These are phyloP conservation scores for Chamaecyparis obtusa DNA, from an alignment of 75 land plant genomes.

Conservation along the genomic window DNA sequence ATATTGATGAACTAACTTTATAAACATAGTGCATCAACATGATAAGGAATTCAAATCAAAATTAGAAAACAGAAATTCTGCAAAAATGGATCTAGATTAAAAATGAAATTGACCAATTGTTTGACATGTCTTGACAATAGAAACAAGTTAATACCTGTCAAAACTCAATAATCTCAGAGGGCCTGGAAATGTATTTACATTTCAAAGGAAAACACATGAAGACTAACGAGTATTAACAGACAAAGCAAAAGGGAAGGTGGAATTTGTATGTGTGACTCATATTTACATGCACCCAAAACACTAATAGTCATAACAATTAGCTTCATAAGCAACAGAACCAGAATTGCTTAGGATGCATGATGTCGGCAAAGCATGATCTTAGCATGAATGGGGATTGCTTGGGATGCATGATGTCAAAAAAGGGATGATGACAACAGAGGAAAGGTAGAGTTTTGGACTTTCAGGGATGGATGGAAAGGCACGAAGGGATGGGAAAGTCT, in stretches of 20 bases:
- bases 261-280: not conserved
- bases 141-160: not conserved
- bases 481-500: too few relatives aligned
- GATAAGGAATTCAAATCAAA: not conserved
- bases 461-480: too few relatives aligned
- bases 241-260: not conserved
- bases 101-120: not conserved
- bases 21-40: not conserved
- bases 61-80: not conserved
- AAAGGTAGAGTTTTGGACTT: too few relatives aligned
- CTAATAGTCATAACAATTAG: not conserved
- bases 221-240: not conserved
- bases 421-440: too few relatives aligned
- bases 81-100: not conserved
- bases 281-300: not conserved
- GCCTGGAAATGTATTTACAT: not conserved
- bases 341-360: not conserved
- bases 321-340: not conserved
- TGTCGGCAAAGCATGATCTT: too few relatives aligned
- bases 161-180: not conserved
- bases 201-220: not conserved
- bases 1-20: not conserved
- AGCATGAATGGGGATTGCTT: too few relatives aligned
- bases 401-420: too few relatives aligned
- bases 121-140: not conserved